phyloP scores from a whole-genome alignment of 1,139 yeast species.

The Lodderomyces orthopsilosis region DNA sequence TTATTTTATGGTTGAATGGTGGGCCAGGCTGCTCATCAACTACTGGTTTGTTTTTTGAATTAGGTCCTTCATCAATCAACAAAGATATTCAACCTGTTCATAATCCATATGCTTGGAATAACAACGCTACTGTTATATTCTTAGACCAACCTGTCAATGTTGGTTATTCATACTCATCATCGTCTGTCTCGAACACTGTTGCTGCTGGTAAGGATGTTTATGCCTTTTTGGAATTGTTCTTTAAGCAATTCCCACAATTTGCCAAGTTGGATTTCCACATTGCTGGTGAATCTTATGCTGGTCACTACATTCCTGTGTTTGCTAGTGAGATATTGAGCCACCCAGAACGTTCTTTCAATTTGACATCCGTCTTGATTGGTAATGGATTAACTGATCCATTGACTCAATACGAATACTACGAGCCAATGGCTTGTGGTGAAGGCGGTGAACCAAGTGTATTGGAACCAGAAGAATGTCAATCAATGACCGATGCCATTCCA shows the following conservation, averaged over 20 bases:
- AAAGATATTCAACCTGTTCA: constrained; percentile 33
- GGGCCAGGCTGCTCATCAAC: constrained; percentile 48
- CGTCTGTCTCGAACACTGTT: constrained; percentile 65
- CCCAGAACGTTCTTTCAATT: constrained; percentile 72
- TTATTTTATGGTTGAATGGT: constrained; percentile 46
- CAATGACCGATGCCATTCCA: constrained; percentile 70
- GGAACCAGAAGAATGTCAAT: constrained; percentile 73
- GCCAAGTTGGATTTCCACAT: constrained; percentile 71
- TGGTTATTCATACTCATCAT: constrained; percentile 79
- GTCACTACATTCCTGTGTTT: constrained; percentile 93
- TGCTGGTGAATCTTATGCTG: constrained; percentile 99
- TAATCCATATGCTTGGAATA: constrained; percentile 45
- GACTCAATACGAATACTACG: constrained; percentile 82
- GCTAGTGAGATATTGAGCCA: constrained; percentile 84
- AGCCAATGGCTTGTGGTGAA: constrained; percentile 97
- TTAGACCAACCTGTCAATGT: constrained; percentile 49
- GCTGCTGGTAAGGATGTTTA: constrained; percentile 94
- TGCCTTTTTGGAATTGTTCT: constrained; percentile 87
- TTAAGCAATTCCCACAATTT: constrained; percentile 87
- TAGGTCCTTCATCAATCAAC: constrained; percentile 42
- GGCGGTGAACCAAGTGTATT: constrained; percentile 87
- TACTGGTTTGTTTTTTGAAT: constrained; percentile 44
- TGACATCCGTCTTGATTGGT: constrained; percentile 88
- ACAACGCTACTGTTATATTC: constrained; percentile 44
- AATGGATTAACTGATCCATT: constrained; percentile 94